Evolutionary conservation across 345 rosid genomes (phyloP).

Genomic region (Hirschfeldia incana): DNA sequence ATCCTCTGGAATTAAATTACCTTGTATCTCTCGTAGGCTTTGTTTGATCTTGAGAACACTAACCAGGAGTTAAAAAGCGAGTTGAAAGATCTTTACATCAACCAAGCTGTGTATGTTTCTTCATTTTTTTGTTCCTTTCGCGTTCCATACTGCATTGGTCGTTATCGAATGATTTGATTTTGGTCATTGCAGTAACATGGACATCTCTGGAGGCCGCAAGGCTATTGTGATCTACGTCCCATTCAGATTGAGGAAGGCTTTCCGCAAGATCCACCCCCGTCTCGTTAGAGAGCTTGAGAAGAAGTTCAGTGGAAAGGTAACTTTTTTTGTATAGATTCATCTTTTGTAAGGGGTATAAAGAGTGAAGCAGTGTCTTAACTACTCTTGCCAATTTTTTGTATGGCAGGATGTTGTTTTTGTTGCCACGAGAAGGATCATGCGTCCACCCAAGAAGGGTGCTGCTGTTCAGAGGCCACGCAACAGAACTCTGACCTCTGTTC

Average conservation of each 20-base stretch:
- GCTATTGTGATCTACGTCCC: conserved; percentile 87
- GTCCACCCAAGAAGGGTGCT: conserved; percentile 95
- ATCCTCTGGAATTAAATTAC: background rate
- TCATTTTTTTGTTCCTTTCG: conserved; percentile 25
- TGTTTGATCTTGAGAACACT: conserved; percentile 83
- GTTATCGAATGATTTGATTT: background rate
- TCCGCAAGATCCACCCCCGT: conserved; percentile 79
- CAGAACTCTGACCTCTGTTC: conserved; percentile 80
- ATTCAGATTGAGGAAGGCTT: conserved; percentile 84
- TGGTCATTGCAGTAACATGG: conserved; percentile 57
- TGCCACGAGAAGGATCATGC: conserved; percentile 74
- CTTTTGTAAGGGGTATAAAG: no score
- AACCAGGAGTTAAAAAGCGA: conserved; percentile 82
- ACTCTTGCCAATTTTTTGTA: background rate
- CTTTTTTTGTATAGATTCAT: no score
- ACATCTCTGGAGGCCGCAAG: conserved; percentile 76
- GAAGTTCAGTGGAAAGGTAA: conserved; percentile 93
- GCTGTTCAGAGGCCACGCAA: conserved; percentile 84
- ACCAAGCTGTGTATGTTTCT: conserved; percentile 63
- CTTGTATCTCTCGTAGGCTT: no score
- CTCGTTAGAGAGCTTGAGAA: conserved; percentile 93
- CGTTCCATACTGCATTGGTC: background rate
- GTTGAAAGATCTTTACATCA: conserved; percentile 79
- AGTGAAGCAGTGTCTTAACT: background rate
- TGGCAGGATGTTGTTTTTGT: conserved; percentile 71